Base-by-base conservation (phyloP, 108 stramenopile species). In the Nannochloropsis granulata region DNA sequence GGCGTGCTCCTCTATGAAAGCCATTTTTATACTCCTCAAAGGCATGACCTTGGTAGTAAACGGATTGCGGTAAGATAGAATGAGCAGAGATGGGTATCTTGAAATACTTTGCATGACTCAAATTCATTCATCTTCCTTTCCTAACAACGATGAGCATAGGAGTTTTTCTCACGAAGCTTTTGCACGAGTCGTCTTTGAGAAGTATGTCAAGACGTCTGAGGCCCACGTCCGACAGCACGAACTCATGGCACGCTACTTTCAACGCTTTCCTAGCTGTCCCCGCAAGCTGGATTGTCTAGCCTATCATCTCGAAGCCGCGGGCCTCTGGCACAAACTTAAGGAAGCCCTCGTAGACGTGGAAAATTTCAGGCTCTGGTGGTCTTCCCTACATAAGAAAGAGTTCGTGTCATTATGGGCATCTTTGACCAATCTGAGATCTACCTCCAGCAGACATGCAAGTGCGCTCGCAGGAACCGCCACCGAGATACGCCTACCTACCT, bases 351-450 rank as follows among this genome's bases (percentile, higher is more conserved):
- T 89, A 14, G 90, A 92, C 45, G 86, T 92, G 44, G 85, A 86
- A 14, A 91, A 90, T 82, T 92, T 92, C 45, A 45, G 56, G 8
- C 43, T 89, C 16, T 91, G 91, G 91, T 90, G 91, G 90, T 88
- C 89, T 24, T 84, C 89, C 13, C 78, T 25, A 24, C 89, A 90
- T 80, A 89, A 84, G 24, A 78, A 56, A 84, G 90, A 91, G 82
- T 91, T 91, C 23, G 44, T 91, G n/a, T 78, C 87, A 12, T 44
- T 91, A 1, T 91, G 91, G 91, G 88, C 90, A 25, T 88, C 86
- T 21, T 46, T 91, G 78, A 91, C 89, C 26, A 89, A 80, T n/a
- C 56, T 16, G 16, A 71, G 45, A 71, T n/a, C 56, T 71, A 34
- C 34, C 34, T 34, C 34, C 34, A 34, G 34, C 34, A 34, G 34